phyloP scores from a whole-genome alignment of 2,329 filamentous ascomycete species.

The Aurifilum marmelostoma region DNA sequence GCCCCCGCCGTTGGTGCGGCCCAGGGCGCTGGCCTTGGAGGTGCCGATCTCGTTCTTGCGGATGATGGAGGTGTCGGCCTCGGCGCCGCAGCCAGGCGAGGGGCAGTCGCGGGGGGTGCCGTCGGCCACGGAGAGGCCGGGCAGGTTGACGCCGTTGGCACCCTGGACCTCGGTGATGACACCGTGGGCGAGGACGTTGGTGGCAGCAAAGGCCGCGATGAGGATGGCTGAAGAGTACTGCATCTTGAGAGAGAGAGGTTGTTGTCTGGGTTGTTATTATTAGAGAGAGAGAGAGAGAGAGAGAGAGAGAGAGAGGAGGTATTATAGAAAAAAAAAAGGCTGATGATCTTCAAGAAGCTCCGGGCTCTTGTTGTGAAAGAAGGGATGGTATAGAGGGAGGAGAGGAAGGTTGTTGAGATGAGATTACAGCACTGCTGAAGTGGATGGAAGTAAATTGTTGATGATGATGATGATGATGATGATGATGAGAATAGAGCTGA shows the following conservation, averaged over 20 bases:
- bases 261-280: not conserved
- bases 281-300: not conserved
- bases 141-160: conserved; percentile 66
- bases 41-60: conserved; percentile 60
- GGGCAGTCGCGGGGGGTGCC: conserved; percentile 71
- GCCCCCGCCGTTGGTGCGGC: conserved; percentile 63
- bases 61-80: conserved; percentile 73
- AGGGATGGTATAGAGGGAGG: conserved; percentile 2
- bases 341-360: conserved; percentile 21
- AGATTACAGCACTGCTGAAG: conserved; percentile 21
- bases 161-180: conserved; percentile 59
- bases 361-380: conserved; percentile 21
- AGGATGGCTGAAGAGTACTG: conserved; percentile 44
- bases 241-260: conserved; percentile 32
- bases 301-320: conserved; percentile 6
- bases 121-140: conserved; percentile 63
- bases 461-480: conserved; percentile 25
- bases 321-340: not conserved
- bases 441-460: conserved; percentile 24
- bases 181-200: conserved; percentile 60
- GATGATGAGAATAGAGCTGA: not conserved
- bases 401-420: not conserved
- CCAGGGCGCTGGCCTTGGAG: conserved; percentile 61
- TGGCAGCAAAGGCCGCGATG: conserved; percentile 51
- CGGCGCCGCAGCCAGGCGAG: conserved; percentile 63